These are phyloP conservation scores for Salix caprea DNA, from an alignment of 345 rosid species.

Conservation along the genomic window DNA sequence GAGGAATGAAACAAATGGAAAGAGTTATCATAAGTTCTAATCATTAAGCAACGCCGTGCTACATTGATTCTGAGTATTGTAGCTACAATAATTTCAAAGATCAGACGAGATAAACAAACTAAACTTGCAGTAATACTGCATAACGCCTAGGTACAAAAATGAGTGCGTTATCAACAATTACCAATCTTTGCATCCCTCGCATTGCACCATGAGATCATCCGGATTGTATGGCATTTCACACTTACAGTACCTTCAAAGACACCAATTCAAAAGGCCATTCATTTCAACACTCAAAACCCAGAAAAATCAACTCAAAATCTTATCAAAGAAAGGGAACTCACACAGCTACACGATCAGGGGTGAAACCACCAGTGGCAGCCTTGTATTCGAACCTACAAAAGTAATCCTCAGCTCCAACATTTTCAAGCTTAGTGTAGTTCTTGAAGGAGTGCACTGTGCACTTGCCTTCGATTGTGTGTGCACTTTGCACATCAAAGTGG, in stretches of 20 bases:
- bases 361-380: conserved; percentile 76
- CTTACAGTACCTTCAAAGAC: conserved; percentile 66
- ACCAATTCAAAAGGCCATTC: background rate
- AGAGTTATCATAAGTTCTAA: background rate
- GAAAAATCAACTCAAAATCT: background rate
- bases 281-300: background rate
- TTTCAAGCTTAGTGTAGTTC: conserved; percentile 75
- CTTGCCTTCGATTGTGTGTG: conserved; percentile 78
- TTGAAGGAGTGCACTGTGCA: conserved; percentile 79
- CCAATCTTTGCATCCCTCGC: conserved; percentile 92
- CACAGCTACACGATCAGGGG: conserved; percentile 87
- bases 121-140: background rate
- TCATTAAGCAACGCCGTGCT: background rate
- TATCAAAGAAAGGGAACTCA: conserved; percentile 33
- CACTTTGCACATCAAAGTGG: conserved; percentile 72
- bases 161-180: conserved; percentile 18
- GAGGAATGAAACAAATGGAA: background rate
- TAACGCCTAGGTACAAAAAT: background rate
- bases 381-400: conserved; percentile 78
- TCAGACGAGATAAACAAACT: background rate
- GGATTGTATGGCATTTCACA: conserved; percentile 93
- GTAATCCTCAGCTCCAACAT: conserved; percentile 81
- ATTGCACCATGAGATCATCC: conserved; percentile 82
- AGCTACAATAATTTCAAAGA: conserved; percentile 11
- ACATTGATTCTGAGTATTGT: background rate